These are phyloP conservation scores for Dactylellina sp. DNA, from an alignment of 2,329 filamentous ascomycete species.

Conservation along the genomic window DNA sequence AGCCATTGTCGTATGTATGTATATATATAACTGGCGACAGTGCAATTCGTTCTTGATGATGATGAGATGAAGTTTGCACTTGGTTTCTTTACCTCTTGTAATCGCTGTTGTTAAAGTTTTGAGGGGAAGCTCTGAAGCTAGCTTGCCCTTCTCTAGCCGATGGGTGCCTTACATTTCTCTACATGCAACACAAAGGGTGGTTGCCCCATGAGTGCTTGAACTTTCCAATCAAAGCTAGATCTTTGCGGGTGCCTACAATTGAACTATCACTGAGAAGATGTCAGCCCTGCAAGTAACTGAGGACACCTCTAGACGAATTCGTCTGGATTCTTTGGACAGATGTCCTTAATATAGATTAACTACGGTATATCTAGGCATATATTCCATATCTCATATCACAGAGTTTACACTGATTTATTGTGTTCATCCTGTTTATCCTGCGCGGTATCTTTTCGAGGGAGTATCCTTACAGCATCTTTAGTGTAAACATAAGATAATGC, in stretches of 20 bases:
- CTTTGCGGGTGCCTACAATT: constrained; percentile 4
- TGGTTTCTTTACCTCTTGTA: too few relatives aligned
- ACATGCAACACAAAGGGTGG: constrained; percentile 29
- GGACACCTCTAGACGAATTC: too few relatives aligned
- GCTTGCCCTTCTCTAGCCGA: constrained; percentile 36
- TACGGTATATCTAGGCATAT: not conserved
- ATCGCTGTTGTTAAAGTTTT: not conserved
- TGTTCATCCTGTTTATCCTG: constrained; percentile 56
- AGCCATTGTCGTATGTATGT: constrained; percentile 27
- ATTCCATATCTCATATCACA: not conserved
- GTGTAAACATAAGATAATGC: constrained; percentile 90
- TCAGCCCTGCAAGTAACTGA: not conserved
- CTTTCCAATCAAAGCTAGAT: constrained; percentile 34
- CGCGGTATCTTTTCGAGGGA: constrained; percentile 65
- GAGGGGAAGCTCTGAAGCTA: constrained; percentile 16
- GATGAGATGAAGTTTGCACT: too few relatives aligned
- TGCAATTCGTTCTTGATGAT: too few relatives aligned
- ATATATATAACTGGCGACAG: not conserved
- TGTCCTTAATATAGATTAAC: not conserved
- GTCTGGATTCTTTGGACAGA: too few relatives aligned
- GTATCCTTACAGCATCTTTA: constrained; percentile 90
- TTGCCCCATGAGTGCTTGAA: constrained; percentile 24
- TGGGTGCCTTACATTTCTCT: not conserved
- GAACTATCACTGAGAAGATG: not conserved
- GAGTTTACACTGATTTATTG: constrained; percentile 33